These are phyloP conservation scores for Dalbergia cultrata DNA, from an alignment of 306 rosid genomes.

Conservation along the genomic window DNA sequence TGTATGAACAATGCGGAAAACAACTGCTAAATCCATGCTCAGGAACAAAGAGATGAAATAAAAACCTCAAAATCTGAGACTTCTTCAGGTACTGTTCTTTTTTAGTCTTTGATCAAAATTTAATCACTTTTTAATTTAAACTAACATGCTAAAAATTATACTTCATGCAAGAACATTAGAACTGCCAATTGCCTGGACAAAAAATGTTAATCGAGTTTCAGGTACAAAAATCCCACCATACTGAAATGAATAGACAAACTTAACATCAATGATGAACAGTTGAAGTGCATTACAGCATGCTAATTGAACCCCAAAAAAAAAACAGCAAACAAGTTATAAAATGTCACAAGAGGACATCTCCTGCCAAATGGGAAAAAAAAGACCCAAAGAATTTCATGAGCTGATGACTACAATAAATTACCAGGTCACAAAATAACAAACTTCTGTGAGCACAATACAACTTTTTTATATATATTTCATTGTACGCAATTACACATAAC, in stretches of 20 bases:
- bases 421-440: slow-evolving; percentile 19
- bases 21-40: not conserved
- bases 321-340: not conserved
- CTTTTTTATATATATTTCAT: slow-evolving; percentile 44
- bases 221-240: not conserved
- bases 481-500: slow-evolving; percentile 48
- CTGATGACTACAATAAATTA: slow-evolving; percentile 8
- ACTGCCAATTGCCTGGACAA: not conserved
- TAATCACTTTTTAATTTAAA: not conserved
- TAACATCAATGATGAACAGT: not conserved
- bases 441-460: slow-evolving; percentile 11
- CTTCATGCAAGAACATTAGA: not conserved
- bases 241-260: not conserved
- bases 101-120: not conserved
- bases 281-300: not conserved
- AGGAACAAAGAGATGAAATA: not conserved
- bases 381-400: slow-evolving; percentile 2
- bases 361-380: not conserved
- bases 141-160: slow-evolving; percentile 5
- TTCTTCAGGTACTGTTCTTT: not conserved
- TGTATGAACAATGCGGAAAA: not conserved
- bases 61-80: slow-evolving; percentile 9
- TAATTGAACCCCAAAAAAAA: not conserved
- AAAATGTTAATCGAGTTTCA: not conserved
- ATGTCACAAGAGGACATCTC: not conserved